Evolutionary conservation across 2,329 filamentous ascomycete genomes (phyloP), one percentile per base, ranked within the genome.

Genomic region (Colletotrichum euphorbiae): DNA sequence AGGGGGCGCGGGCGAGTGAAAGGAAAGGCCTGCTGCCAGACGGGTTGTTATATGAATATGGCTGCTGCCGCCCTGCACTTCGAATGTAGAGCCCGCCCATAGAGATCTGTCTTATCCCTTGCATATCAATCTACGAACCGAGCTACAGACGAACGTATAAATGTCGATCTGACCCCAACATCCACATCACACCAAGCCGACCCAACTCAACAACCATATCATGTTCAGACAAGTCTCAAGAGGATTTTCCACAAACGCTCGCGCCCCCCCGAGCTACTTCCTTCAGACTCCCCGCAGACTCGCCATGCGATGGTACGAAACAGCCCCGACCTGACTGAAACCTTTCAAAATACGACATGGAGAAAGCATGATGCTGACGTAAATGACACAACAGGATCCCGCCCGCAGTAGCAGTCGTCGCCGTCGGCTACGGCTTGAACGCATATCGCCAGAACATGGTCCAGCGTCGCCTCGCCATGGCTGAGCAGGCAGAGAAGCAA

Each of bases 361-460:
- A 46, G 24, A 28, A 58, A 19, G 28, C 13, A 11, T 50, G 5
- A n/a, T 48, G 13, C 67, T 61, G 24, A 59, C 36, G 45, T 28
- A 28, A 15, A 19, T 66, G 57, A 12, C 17, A 42, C 31, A 38
- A 67, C 66, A 80, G 78, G 74, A 58, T 77, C 24, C 77, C 78
- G 61, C 74, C 77, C 51, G 72, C 77, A 56, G 72, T 73, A 36
- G 76, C 74, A 56, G 69, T 79, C 64, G 69, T 75, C n/a, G 74
- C 74, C 48, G 73, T 76, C 52, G 79, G 77, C 61, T 79, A 77
- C 69, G 78, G 77, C 42, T 74, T 74, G 64, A 80, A 80, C 54
- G 60, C 73, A 13, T 80, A 76, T 58, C 65, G 77, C 24, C 74
- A 78, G 51, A 72, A 68, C 58, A 67, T 72, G 43, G 70, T 74